These are phyloP conservation scores for Acanthochlamys bracteata DNA, from an alignment of 106 monocot genomes.

Conservation along the genomic window DNA sequence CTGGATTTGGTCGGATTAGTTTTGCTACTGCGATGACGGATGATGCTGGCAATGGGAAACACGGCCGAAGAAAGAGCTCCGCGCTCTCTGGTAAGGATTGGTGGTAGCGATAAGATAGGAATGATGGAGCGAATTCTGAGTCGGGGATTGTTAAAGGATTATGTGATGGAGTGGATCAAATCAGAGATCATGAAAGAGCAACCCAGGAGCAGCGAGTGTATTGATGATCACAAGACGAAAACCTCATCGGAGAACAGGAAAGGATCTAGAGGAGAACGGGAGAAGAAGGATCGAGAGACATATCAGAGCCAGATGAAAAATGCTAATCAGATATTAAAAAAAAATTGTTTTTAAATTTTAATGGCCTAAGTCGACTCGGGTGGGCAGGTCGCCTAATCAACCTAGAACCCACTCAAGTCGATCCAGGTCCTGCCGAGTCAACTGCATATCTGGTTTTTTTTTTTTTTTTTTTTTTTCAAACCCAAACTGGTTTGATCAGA, in stretches of 20 bases:
- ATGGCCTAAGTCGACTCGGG: too few relatives aligned
- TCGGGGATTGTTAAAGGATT: slow-evolving; percentile 53
- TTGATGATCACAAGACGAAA: background rate
- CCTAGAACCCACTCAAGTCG: too few relatives aligned
- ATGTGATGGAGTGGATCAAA: slow-evolving; percentile 97
- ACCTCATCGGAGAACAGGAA: too few relatives aligned
- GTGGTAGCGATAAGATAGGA: slow-evolving; percentile 21
- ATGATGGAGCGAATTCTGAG: slow-evolving; percentile 3
- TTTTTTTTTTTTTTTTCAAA: too few relatives aligned
- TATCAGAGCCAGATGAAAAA: too few relatives aligned
- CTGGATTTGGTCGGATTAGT: slow-evolving; percentile 45
- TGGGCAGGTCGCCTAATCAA: too few relatives aligned
- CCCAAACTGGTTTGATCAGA: too few relatives aligned
- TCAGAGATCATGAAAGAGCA: slow-evolving; percentile 86
- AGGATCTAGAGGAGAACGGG: slow-evolving; percentile 19
- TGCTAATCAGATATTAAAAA: too few relatives aligned
- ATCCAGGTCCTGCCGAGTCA: too few relatives aligned
- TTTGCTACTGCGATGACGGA: slow-evolving; percentile 23
- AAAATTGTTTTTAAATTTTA: too few relatives aligned
- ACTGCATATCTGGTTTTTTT: too few relatives aligned
- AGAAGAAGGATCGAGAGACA: slow-evolving; percentile 31
- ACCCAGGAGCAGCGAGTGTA: slow-evolving; percentile 42
- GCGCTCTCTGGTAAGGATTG: slow-evolving; percentile 27
- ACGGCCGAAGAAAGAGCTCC: slow-evolving; percentile 6
- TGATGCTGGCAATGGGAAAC: slow-evolving; percentile 3